Evolutionary conservation across 352 stramenopile species (phyloP).

Genomic region (Phytophthora crassamura): DNA sequence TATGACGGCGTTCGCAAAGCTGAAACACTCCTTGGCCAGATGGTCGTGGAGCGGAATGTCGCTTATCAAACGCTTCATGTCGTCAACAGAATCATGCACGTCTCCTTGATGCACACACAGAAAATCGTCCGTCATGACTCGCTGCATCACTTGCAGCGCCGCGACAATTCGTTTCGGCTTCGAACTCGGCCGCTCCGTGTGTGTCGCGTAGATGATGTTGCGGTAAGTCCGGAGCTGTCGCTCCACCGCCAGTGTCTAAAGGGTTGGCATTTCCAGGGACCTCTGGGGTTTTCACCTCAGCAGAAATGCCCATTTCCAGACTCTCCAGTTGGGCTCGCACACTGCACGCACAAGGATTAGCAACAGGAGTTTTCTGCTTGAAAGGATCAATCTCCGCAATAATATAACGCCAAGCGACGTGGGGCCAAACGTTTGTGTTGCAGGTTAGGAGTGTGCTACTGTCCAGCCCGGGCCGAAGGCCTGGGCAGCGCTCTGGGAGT

Average conservation of each 20-base stretch:
- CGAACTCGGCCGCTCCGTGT: background rate
- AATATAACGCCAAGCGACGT: no score
- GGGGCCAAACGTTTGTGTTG: no score
- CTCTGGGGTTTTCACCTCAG: background rate
- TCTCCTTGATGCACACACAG: background rate
- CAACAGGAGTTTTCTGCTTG: background rate
- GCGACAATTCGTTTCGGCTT: slow-evolving; percentile 17
- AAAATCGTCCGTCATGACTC: slow-evolving; percentile 24
- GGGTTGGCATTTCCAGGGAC: background rate
- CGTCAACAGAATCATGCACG: background rate
- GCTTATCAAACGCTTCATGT: slow-evolving; percentile 18
- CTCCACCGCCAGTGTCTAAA: background rate
- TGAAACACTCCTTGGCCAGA: slow-evolving; percentile 8
- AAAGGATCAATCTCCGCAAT: no score
- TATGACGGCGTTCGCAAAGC: slow-evolving; percentile 11
- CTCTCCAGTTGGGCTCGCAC: slow-evolving; percentile 32
- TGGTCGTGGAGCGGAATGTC: slow-evolving; percentile 9
- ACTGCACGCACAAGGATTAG: slow-evolving; percentile 18
- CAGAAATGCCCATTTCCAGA: slow-evolving; percentile 22
- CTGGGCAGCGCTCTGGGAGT: no score
- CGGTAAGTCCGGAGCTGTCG: slow-evolving; percentile 11
- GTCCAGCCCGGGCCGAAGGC: no score
- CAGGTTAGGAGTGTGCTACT: no score
- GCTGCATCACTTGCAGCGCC: slow-evolving; percentile 20
- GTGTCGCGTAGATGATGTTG: slow-evolving; percentile 5